phyloP scores from a whole-genome alignment of 2,329 filamentous ascomycete species.

The Tolypocladium tropicale region DNA sequence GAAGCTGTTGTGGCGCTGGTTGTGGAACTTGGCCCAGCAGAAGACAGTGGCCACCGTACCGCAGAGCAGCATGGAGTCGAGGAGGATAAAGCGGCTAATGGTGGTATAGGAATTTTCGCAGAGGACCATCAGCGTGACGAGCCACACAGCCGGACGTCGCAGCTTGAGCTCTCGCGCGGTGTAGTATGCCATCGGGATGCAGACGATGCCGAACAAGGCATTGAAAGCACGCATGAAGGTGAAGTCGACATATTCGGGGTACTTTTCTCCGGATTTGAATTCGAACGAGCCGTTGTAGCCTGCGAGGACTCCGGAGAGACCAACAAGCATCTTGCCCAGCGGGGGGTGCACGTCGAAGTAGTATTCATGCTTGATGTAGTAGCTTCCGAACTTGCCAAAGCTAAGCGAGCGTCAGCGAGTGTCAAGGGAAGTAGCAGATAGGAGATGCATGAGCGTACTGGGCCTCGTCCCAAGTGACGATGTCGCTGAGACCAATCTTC shows the following conservation, averaged over 20 bases:
- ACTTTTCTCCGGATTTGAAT: conserved; percentile 96
- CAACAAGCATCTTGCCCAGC: conserved; percentile 96
- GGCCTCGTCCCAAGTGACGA: conserved; percentile 59
- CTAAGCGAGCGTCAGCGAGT: conserved; percentile 26
- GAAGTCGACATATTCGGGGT: conserved; percentile 89
- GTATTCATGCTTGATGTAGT: conserved; percentile 98
- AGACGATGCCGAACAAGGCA: conserved; percentile 84
- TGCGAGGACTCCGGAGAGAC: conserved; percentile 88
- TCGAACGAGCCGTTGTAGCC: conserved; percentile 99
- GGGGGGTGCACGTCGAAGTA: conserved; percentile 92
- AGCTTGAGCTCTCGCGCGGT: conserved; percentile 88
- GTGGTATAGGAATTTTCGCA: conserved; percentile 99
- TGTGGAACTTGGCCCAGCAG: conserved; percentile 96
- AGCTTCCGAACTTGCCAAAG: conserved; percentile 96
- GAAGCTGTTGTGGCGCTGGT: conserved; percentile 75
- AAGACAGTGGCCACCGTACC: conserved; percentile 97
- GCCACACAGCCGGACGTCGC: conserved; percentile 79
- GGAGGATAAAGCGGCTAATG: conserved; percentile 93
- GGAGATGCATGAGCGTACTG: conserved; percentile 35
- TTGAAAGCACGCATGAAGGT: conserved; percentile 99
- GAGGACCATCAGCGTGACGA: conserved; percentile 91
- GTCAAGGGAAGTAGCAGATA: background rate
- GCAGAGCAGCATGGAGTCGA: conserved; percentile 97
- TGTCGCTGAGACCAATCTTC: conserved; percentile 58
- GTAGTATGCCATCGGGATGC: conserved; percentile 88